Evolutionary conservation across 306 rosid genomes (phyloP).

Genomic region (Leucaena leucocephala): DNA sequence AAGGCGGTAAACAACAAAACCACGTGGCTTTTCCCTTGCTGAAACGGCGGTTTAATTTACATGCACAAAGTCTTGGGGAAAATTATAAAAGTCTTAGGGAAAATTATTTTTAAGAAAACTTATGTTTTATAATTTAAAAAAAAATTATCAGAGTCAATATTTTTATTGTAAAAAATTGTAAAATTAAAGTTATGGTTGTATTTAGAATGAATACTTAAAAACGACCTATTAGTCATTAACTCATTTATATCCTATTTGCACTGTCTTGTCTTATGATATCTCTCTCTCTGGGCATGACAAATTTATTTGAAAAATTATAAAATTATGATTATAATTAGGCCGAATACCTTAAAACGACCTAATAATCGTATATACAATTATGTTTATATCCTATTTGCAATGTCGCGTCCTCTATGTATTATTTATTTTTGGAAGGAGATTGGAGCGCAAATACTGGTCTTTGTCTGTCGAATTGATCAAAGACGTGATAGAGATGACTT

Average conservation of each 20-base stretch:
- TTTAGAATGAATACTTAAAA: not conserved
- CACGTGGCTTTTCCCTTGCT: conserved; percentile 24
- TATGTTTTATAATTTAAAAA: too few relatives aligned
- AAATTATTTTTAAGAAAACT: not conserved
- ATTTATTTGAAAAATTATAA: not conserved
- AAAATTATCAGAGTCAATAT: too few relatives aligned
- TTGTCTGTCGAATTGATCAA: conserved; percentile 28
- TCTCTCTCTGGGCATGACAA: not conserved
- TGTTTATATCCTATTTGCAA: not conserved
- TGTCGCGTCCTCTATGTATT: not conserved
- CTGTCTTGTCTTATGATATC: not conserved
- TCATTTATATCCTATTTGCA: too few relatives aligned
- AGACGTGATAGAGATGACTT: conserved; percentile 46
- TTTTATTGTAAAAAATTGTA: not conserved
- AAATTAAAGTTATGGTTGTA: not conserved
- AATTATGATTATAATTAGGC: not conserved
- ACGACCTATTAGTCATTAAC: not conserved
- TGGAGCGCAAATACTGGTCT: not conserved
- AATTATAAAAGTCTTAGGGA: not conserved
- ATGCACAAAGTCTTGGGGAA: not conserved
- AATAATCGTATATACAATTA: not conserved
- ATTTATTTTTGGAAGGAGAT: not conserved
- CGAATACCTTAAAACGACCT: not conserved
- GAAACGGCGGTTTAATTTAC: not conserved
- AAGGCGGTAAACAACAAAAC: conserved; percentile 14